These are phyloP conservation scores for Cladophialophora chaetospira DNA, from an alignment of 2,329 filamentous ascomycete genomes.

Conservation along the genomic window DNA sequence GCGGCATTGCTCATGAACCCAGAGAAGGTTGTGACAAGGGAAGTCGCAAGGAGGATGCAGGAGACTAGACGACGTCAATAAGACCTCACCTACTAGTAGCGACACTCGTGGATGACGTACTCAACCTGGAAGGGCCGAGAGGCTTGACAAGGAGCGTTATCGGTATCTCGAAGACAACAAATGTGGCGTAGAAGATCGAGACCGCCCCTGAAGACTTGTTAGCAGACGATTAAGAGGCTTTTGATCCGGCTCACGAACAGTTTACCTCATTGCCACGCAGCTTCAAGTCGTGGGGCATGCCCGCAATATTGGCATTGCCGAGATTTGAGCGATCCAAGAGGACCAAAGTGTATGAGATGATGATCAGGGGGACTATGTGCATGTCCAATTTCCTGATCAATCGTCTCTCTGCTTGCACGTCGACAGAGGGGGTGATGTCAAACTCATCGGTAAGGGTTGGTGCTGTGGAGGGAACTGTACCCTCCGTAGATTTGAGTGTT, in stretches of 20 bases:
- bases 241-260: constrained; percentile 16
- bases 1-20: background rate
- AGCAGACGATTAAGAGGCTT: constrained; percentile 39
- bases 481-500: background rate
- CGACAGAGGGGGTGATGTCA: background rate
- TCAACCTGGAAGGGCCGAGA: background rate
- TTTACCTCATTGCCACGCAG: background rate
- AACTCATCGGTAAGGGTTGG: background rate
- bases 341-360: background rate
- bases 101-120: too few species aligned
- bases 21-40: background rate
- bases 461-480: background rate
- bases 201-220: background rate
- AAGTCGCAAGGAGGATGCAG: background rate
- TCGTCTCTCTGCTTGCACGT: background rate
- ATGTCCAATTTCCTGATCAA: background rate
- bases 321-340: background rate
- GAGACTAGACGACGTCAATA: background rate
- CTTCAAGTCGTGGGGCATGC: background rate
- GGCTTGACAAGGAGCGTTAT: background rate
- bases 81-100: too few species aligned
- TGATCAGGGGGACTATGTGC: background rate
- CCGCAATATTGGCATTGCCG: background rate
- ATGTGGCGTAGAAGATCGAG: background rate
- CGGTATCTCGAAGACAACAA: background rate